Evolutionary conservation across 805 yeast species (phyloP).

Genomic region (Zygosaccharomyces lentus): DNA sequence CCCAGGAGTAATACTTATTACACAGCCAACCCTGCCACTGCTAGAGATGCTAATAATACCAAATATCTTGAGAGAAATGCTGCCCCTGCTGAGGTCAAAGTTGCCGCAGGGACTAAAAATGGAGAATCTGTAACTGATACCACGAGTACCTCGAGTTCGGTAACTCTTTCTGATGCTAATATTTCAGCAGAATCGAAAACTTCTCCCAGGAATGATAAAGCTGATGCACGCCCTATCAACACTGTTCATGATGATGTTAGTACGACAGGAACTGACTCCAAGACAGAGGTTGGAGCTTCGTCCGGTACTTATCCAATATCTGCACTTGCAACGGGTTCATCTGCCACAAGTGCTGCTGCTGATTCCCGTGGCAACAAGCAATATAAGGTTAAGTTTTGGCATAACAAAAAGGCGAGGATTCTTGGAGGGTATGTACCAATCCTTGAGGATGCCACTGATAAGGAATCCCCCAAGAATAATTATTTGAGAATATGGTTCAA

Average conservation of each 20-base stretch:
- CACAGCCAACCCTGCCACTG: background rate
- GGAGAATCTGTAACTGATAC: background rate
- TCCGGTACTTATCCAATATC: no score
- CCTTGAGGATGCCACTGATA: background rate
- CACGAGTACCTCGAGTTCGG: no score
- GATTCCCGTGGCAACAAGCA: background rate
- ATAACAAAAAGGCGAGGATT: background rate
- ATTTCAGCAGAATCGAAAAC: no score
- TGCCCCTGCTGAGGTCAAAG: background rate
- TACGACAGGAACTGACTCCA: no score
- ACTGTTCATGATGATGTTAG: no score
- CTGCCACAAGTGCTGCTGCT: background rate
- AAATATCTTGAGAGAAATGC: no score
- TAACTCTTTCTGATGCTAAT: no score
- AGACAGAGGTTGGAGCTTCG: no score
- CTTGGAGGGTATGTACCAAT: background rate
- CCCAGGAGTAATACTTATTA: no score
- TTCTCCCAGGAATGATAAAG: no score
- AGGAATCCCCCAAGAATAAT: background rate
- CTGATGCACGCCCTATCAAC: no score
- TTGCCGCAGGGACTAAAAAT: background rate
- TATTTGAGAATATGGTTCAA: background rate
- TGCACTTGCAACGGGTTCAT: no score
- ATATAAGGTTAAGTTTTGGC: background rate
- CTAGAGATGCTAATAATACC: background rate